phyloP scores from a whole-genome alignment of 2,329 filamentous ascomycete species.

The Talaromyces sp. region DNA sequence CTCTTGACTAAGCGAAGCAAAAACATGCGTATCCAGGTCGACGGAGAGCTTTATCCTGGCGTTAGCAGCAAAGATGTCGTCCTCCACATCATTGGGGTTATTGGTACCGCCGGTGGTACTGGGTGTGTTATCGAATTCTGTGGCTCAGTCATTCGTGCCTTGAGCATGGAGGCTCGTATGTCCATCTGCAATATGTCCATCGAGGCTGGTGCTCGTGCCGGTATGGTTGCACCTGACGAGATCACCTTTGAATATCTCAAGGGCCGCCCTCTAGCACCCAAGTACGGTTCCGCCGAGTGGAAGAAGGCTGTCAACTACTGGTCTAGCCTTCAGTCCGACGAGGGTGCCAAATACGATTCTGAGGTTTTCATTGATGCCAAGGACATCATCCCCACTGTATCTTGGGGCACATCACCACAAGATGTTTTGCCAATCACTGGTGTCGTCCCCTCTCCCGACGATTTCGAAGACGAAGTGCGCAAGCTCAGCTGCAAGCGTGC shows the following conservation, averaged over 20 bases:
- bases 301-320: conserved; percentile 84
- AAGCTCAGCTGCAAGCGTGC: conserved; percentile 75
- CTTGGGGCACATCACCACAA: conserved; percentile 96
- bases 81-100: conserved; percentile 85
- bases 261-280: conserved; percentile 81
- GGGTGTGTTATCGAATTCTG: conserved; percentile 97
- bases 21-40: conserved; percentile 97
- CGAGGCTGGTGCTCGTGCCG: conserved; percentile 88
- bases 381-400: conserved; percentile 89
- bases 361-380: conserved; percentile 87
- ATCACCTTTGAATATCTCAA: conserved; percentile 94
- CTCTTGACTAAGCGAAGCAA: conserved; percentile 92
- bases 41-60: conserved; percentile 82
- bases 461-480: conserved; percentile 74
- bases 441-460: conserved; percentile 82
- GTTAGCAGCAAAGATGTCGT: conserved; percentile 96
- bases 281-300: conserved; percentile 81
- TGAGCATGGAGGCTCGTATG: conserved; percentile 98
- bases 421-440: conserved; percentile 94
- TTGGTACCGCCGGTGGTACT: conserved; percentile 92
- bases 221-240: conserved; percentile 95
- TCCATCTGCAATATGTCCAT: conserved; percentile 99
- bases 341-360: conserved; percentile 83
- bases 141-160: conserved; percentile 79
- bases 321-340: conserved; percentile 78